Evolutionary conservation across 2,329 filamentous ascomycete species (phyloP), one percentile per base, ranked within the genome.

Genomic region (Ceratocystis cacaofunesta): DNA sequence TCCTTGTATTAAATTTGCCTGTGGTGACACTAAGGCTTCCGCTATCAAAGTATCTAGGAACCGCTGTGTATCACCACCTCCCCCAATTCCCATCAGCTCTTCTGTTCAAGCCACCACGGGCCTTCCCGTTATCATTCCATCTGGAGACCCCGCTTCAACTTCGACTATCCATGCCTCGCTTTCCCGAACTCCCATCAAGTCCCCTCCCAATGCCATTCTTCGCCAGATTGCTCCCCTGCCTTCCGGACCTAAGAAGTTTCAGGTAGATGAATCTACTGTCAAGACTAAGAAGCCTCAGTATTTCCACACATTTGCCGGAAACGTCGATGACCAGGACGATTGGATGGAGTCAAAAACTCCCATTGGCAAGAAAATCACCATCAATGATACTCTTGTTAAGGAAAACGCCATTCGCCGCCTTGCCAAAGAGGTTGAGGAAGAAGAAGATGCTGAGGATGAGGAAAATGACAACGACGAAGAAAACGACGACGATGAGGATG

Each of bases 261-360:
- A 67, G 63, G 64, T 67, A 41, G 63, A 67, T 17, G 66, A 67
- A 25, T 41, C 58, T 60, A 41, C 63, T n/a, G 28, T 65, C 28
- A 67, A 67, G 43, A 50, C 77, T 43, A 67, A 77, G 50, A 82
- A 86, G 68, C 79, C 79, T 30, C 85, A 77, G 72, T 84, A 78
- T 61, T 97, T 96, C 72, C 90, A 96, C 73, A 92, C 96, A 71
- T 97, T 97, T 73, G 92, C 90, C 55, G 91, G 88, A 72, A 91
- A 89, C 62, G 81, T 85, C 66, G 80, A 87, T 50, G 85, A 90
- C 67, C 88, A 94, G 68, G 92, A 96, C 66, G 92, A 96, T 71
- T 99, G 94, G 94, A 89, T 95, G 36, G 85, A 87, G 65, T 87
- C 89, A 71, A 79, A 83, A 43, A 79, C 82, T 6, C 82, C 83